phyloP scores from a whole-genome alignment of 371 early-diverging fungal species.

The Mortierella sp. region DNA sequence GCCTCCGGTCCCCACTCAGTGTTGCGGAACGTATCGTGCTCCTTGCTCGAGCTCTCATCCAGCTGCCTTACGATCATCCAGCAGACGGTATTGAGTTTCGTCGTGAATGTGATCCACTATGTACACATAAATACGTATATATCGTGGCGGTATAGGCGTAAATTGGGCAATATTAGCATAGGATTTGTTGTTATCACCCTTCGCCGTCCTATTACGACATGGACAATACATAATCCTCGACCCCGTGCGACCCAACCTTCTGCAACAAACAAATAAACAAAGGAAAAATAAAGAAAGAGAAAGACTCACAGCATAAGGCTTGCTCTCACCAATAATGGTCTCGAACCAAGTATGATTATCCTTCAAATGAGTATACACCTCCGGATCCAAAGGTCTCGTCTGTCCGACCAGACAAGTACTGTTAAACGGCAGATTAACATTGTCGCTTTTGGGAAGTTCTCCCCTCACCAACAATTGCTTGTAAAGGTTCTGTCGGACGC shows the following conservation, averaged over 20 bases:
- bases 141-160: not conserved
- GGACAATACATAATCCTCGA: too few relatives aligned
- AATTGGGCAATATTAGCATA: too few relatives aligned
- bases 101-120: constrained; percentile 31
- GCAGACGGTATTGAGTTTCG: constrained; percentile 11
- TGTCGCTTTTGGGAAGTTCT: constrained; percentile 19
- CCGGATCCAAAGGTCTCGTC: constrained; percentile 15
- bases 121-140: not conserved
- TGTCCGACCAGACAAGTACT: constrained; percentile 32
- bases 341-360: constrained; percentile 9
- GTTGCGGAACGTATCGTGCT: constrained; percentile 11
- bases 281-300: not conserved
- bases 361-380: constrained; percentile 11
- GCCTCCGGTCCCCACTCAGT: constrained; percentile 15
- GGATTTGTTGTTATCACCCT: too few relatives aligned
- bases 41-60: not conserved
- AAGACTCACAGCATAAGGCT: constrained; percentile 40
- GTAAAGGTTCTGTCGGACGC: constrained; percentile 36
- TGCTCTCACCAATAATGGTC: constrained; percentile 15
- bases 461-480: not conserved
- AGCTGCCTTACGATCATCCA: constrained; percentile 19
- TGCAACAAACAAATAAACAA: not conserved
- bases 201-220: too few relatives aligned
- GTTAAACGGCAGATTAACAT: constrained; percentile 12
- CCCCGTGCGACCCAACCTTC: not conserved